A percentile compares a stretch with the other conserved stretches of the same genome.
Evolutionary conservation across 768 basidiomycete genomes (phyloP).

Genomic region (Naganishia randhawae): DNA sequence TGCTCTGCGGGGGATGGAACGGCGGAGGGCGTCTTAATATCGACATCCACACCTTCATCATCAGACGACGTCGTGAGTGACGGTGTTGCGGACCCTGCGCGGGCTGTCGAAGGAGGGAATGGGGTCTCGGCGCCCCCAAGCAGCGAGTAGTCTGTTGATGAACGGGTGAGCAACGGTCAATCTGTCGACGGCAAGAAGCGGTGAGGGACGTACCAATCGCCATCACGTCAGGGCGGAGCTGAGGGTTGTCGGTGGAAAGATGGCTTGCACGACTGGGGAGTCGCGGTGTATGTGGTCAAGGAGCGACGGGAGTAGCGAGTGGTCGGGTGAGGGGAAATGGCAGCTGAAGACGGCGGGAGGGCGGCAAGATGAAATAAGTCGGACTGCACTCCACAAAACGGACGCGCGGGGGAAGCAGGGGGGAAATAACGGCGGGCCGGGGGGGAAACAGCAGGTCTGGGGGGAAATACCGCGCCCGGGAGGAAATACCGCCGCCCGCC

Average conservation of each 20-base stretch:
- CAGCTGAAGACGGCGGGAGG: not conserved
- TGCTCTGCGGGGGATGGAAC: not conserved
- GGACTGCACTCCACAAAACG: conserved; percentile 4
- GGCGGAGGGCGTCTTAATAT: not conserved
- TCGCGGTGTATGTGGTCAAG: not conserved
- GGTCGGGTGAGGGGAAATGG: not conserved
- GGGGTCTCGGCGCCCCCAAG: conserved; percentile 75
- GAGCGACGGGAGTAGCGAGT: not conserved
- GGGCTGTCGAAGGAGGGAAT: conserved; percentile 52
- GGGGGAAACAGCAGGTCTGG: not conserved
- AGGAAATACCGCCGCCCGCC: no score
- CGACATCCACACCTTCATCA: conserved; percentile 19
- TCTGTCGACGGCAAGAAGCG: not conserved
- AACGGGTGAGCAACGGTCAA: not conserved
- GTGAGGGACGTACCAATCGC: not conserved
- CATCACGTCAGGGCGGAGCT: not conserved
- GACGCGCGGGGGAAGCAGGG: not conserved
- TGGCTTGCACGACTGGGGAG: not conserved
- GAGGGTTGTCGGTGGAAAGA: not conserved
- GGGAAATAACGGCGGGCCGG: not conserved
- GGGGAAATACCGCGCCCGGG: not conserved
- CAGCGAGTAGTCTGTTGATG: conserved; percentile 39
- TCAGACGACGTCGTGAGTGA: conserved; percentile 25
- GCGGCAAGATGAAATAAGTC: not conserved
- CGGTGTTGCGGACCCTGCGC: conserved; percentile 9